Evolutionary conservation across 345 rosid species (phyloP), one percentile per base, ranked within the genome.

Genomic region (Psidium friedrichsthalianum): DNA sequence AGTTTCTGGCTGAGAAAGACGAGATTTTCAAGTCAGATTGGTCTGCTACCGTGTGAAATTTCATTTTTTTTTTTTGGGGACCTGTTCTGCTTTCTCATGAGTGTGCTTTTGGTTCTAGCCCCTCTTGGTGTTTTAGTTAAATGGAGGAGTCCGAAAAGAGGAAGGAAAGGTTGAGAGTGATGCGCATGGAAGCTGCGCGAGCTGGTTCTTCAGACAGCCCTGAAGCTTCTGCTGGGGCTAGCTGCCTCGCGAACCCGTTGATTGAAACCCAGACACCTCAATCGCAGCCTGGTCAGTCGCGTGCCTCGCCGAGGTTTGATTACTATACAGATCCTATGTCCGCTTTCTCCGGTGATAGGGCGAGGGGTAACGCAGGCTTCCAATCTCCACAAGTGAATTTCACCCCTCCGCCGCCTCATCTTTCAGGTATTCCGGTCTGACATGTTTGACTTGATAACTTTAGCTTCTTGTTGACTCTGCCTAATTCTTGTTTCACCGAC

Each of bases 61-160:
- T 69, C 47, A 11, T 36, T 21, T 4, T 64, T 36, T 21, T 4
- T 64, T 36, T 69, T 6, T 11, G 4, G 52, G 80, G 47, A 18
- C 47, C 47, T 11, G 80, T 69, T 36, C 80, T 18, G 47, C 47
- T 69, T 1, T 69, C 80, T 69, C 47, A 36, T 21, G 47, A 36
- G 80, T 25, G 10, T 3, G 54, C 59, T 64, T 61, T 54, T 58
- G 24, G 51, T 56, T 29, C 82, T 82, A 47, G 16, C 54, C 12
- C 32, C 40, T 64, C 83, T 14, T 53, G 12, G 69, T 82, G 85
- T 56, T 55, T 74, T 22, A 61, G 82, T 57, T 51, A 80, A 84
- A 95, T 95, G 98, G 98, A 94, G 87, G 96, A 95, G 88, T 91
- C 97, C 13, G 95, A 92, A 89, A 94, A 90, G 87, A 91, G 99